These are phyloP conservation scores for Bruguiera sexangula DNA, from an alignment of 345 rosid species.

Conservation along the genomic window DNA sequence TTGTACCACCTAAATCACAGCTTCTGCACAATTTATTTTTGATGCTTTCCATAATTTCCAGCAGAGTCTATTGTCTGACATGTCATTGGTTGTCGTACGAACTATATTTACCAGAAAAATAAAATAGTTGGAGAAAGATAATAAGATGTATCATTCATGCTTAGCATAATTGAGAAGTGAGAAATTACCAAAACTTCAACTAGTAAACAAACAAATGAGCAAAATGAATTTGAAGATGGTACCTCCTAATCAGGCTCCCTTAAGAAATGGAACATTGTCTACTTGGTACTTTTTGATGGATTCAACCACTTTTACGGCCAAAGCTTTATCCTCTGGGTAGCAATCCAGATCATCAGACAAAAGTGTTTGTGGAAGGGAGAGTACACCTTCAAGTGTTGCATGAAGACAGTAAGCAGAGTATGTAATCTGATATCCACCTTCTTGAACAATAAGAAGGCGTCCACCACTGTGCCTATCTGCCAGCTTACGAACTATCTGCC, in stretches of 20 bases:
- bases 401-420: slow-evolving; percentile 92
- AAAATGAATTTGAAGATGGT: not conserved
- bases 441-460: slow-evolving; percentile 76
- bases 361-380: slow-evolving; percentile 46
- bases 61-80: too few species aligned
- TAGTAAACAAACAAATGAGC: not conserved
- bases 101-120: too few species aligned
- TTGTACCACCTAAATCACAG: too few species aligned
- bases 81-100: too few species aligned
- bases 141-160: too few species aligned
- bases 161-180: too few species aligned
- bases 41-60: too few species aligned
- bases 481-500: slow-evolving; percentile 39
- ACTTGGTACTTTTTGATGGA: slow-evolving; percentile 47
- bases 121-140: too few species aligned
- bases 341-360: slow-evolving; percentile 59
- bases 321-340: slow-evolving; percentile 76
- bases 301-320: slow-evolving; percentile 45
- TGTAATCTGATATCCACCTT: slow-evolving; percentile 87
- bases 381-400: slow-evolving; percentile 80
- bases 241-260: slow-evolving; percentile 31
- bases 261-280: slow-evolving; percentile 45
- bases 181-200: not conserved
- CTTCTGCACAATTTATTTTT: too few species aligned
- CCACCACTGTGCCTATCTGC: slow-evolving; percentile 55